Evolutionary conservation across 441 rosid species (phyloP).

Genomic region (Lagerstroemia fauriei): DNA sequence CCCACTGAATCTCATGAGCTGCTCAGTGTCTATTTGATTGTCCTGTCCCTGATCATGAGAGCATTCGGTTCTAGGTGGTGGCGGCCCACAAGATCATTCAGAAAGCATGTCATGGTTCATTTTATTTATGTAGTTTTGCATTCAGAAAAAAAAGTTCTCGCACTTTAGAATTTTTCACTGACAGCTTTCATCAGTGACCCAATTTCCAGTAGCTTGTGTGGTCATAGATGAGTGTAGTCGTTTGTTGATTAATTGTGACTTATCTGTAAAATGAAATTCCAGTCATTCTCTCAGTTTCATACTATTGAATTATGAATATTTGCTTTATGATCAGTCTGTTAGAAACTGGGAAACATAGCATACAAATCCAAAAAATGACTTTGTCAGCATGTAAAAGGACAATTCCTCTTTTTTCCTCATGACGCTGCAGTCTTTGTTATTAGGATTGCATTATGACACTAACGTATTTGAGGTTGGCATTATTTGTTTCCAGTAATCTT

Average conservation of each 20-base stretch:
- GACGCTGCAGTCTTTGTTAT: neutral
- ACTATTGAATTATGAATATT: neutral
- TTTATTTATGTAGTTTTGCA: neutral
- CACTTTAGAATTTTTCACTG: neutral
- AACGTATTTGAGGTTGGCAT: conserved; percentile 4
- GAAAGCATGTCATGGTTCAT: neutral
- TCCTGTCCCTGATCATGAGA: neutral
- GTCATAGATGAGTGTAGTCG: neutral
- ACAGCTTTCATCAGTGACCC: neutral
- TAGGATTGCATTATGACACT: neutral
- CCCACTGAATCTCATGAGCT: neutral
- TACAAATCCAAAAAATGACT: neutral
- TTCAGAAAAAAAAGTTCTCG: neutral
- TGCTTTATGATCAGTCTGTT: neutral
- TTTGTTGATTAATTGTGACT: neutral
- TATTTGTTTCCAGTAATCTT: conserved; percentile 31
- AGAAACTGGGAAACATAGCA: neutral
- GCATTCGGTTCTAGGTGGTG: neutral
- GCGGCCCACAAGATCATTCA: neutral
- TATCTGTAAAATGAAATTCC: neutral
- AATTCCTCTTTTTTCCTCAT: neutral
- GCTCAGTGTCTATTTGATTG: neutral
- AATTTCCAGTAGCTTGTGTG: neutral
- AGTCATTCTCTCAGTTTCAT: neutral
- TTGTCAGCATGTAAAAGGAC: neutral